These are phyloP conservation scores for Schrenkiella parvula DNA, from an alignment of 345 rosid species.

Conservation along the genomic window DNA sequence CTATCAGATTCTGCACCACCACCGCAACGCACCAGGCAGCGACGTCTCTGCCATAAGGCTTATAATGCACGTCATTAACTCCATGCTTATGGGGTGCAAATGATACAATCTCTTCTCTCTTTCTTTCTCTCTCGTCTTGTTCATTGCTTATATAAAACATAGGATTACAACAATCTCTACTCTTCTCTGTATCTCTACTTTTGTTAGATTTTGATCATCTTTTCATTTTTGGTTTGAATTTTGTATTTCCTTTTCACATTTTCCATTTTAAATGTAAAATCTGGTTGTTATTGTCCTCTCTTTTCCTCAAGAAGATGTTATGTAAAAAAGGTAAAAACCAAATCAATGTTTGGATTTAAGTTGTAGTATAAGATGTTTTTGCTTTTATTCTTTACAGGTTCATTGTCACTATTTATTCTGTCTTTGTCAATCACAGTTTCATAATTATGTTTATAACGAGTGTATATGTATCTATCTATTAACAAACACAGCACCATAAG, in stretches of 20 bases:
- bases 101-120: slow-evolving; percentile 26
- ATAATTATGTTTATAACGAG: too few species aligned
- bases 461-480: too few species aligned
- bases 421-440: background rate
- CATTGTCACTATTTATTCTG: background rate
- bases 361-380: background rate
- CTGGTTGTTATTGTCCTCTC: background rate
- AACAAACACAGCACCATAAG: too few species aligned
- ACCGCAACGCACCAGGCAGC: slow-evolving; percentile 44
- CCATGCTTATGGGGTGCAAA: slow-evolving; percentile 53
- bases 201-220: background rate
- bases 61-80: slow-evolving; percentile 71
- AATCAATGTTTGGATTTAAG: slow-evolving; percentile 1
- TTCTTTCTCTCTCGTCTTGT: background rate
- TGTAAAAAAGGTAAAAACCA: background rate
- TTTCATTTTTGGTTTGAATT: slow-evolving; percentile 23
- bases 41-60: slow-evolving; percentile 54
- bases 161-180: slow-evolving; percentile 10
- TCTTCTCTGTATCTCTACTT: background rate
- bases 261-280: slow-evolving; percentile 22
- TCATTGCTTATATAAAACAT: slow-evolving; percentile 24
- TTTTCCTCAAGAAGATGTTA: background rate
- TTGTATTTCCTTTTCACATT: background rate
- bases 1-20: slow-evolving; percentile 54
- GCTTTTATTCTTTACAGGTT: background rate